A percentile compares a stretch with the other conserved stretches of the same genome.
These are phyloP conservation scores for Cercospora beticola DNA, from an alignment of 2,329 filamentous ascomycete genomes.

Conservation along the genomic window DNA sequence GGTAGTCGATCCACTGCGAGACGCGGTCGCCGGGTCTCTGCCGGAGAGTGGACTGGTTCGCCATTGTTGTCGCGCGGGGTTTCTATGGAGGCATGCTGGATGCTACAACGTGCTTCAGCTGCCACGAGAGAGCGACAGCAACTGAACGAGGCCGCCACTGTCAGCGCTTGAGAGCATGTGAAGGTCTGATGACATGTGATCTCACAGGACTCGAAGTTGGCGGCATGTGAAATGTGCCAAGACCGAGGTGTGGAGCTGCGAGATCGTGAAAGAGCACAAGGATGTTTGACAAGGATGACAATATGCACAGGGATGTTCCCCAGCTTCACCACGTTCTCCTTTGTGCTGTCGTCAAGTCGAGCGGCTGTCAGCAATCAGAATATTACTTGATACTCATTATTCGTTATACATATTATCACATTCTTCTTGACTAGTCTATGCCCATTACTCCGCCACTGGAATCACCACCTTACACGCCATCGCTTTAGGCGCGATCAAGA, in stretches of 20 bases:
- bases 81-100: conserved; percentile 7
- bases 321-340: background rate
- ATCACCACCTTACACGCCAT: conserved; percentile 6
- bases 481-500: conserved; percentile 15
- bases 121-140: background rate
- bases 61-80: conserved; percentile 58
- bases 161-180: background rate
- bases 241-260: conserved; percentile 8
- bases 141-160: background rate
- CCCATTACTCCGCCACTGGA: background rate
- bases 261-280: background rate
- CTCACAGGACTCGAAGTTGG: background rate
- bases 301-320: background rate
- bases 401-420: background rate
- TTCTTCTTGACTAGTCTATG: background rate
- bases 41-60: conserved; percentile 78
- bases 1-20: conserved; percentile 36
- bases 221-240: conserved; percentile 9
- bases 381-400: background rate
- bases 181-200: conserved; percentile 6
- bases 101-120: background rate
- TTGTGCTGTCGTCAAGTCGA: background rate
- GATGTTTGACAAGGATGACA: background rate
- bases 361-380: background rate
- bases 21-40: conserved; percentile 37